Conservation (phyloP, 2,329 filamentous ascomycete genomes). For the Diplodia scrobiculata region DNA sequence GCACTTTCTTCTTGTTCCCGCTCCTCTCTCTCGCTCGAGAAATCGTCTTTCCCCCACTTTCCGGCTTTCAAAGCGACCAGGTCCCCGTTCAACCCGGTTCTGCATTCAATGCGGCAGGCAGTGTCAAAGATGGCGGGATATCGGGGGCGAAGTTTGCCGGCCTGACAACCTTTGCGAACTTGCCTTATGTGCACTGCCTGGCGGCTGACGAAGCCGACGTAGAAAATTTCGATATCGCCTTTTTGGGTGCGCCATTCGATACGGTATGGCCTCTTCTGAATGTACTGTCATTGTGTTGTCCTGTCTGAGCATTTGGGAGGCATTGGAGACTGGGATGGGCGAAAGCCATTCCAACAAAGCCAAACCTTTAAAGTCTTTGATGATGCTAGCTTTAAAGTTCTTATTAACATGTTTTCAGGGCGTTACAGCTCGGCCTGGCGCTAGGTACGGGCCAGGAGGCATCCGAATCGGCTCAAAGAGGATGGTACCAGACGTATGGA, state of each 20-base stretch:
- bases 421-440: conserved; percentile 56
- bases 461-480: conserved; percentile 56
- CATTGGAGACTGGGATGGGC: neutral
- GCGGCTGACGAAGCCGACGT: conserved; percentile 40
- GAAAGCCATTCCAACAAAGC: too few relatives aligned
- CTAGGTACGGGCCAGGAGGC: conserved; percentile 56
- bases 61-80: conserved; percentile 42
- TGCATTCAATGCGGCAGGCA: conserved; percentile 30
- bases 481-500: conserved; percentile 50
- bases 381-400: neutral
- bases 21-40: conserved; percentile 39
- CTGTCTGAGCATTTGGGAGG: neutral
- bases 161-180: conserved; percentile 52
- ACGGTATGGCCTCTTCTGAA: conserved; percentile 43
- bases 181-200: conserved; percentile 54
- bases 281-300: neutral
- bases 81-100: conserved; percentile 31
- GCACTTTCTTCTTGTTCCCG: neutral
- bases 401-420: conserved; percentile 37
- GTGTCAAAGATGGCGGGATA: conserved; percentile 36
- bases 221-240: conserved; percentile 53
- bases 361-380: neutral
- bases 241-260: conserved; percentile 55
- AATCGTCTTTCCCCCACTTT: conserved; percentile 50
- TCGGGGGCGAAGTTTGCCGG: conserved; percentile 45